Base-by-base conservation (phyloP, 306 rosid species). In the Mucuna pruriens region DNA sequence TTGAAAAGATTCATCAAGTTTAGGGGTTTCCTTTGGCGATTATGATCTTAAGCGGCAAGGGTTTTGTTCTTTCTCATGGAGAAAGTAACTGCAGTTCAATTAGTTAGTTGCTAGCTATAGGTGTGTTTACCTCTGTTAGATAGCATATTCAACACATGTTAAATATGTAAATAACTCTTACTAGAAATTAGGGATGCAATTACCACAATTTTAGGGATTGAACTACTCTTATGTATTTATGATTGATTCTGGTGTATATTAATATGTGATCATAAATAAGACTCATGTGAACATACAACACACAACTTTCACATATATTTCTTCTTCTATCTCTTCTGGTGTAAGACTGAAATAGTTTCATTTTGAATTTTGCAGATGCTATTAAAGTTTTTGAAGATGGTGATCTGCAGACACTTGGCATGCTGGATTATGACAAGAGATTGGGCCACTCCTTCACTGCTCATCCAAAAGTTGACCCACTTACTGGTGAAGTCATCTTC, bases 381-480 rank as follows among this genome's bases (percentile, higher is more conserved):
- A 80, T 95, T 75, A 91, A 93, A 89, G 96, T 95, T 68, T 78
- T 95, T 82, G 99, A 95, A 88, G 99, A 95, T 83, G 99, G 99
- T 72, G 97, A 95, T 87, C 82, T 95, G 81, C 99, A 93, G 71
- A 95, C 99, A 29, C 91, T 93, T 52, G 99, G 98, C 54, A 10
- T 95, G 86, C 80, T 95, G 83, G 97, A 93, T 85, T 95, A 95
- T 88, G 97, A 95, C 92, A 93, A 93, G 91, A 90, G 97, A 90
- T 84, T 95, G 88, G 67, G 84, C 11, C 99, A 95, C 85, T 83
- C 92, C 45, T 93, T 95, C 89, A 95, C 99, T 63, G 97, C 99
- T 83, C 99, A 95, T 88, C 98, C 99, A 62, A 95, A 95, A 88
- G 95, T 95, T 88, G 99, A 95, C 65, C 97, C 97, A 51, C 80